A percentile compares a stretch with the other conserved stretches of the same genome.
These are phyloP conservation scores for Ceratobasidium theobromae DNA, from an alignment of 1,284 basidiomycete genomes.

Conservation along the genomic window DNA sequence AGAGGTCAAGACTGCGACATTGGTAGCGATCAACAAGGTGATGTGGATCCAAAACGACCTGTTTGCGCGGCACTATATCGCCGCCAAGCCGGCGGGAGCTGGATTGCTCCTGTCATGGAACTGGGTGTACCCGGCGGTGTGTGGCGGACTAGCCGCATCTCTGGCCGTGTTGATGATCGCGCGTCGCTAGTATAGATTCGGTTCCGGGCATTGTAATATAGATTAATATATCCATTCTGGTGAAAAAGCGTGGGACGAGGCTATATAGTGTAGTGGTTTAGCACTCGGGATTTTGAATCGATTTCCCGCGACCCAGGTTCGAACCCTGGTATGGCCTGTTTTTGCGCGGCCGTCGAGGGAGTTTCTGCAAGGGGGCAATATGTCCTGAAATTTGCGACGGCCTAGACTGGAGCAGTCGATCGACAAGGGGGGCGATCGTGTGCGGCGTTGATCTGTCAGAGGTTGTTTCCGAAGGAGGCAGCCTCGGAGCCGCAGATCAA, in stretches of 20 bases:
- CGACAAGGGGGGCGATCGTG: too few relatives aligned
- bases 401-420: too few relatives aligned
- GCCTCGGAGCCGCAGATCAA: too few relatives aligned
- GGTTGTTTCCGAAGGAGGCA: too few relatives aligned
- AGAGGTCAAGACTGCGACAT: conserved; percentile 24
- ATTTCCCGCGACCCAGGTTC: conserved; percentile 21
- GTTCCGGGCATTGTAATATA: too few relatives aligned
- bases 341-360: too few relatives aligned
- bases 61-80: conserved; percentile 34
- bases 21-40: conserved; percentile 30
- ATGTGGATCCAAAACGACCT: conserved; percentile 37
- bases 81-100: background rate
- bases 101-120: background rate
- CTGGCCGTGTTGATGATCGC: background rate
- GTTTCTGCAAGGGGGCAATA: too few relatives aligned
- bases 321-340: conserved; percentile 16
- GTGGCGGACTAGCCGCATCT: background rate
- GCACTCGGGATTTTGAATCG: conserved; percentile 21
- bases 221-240: background rate
- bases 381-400: too few relatives aligned
- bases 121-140: background rate
- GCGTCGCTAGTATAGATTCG: too few relatives aligned
- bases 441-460: too few relatives aligned
- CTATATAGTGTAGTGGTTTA: conserved; percentile 30
- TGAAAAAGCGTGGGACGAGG: background rate